Evolutionary conservation across 768 basidiomycete genomes (phyloP), one percentile per base, ranked within the genome.

Genomic region (Polyporus arcularius): DNA sequence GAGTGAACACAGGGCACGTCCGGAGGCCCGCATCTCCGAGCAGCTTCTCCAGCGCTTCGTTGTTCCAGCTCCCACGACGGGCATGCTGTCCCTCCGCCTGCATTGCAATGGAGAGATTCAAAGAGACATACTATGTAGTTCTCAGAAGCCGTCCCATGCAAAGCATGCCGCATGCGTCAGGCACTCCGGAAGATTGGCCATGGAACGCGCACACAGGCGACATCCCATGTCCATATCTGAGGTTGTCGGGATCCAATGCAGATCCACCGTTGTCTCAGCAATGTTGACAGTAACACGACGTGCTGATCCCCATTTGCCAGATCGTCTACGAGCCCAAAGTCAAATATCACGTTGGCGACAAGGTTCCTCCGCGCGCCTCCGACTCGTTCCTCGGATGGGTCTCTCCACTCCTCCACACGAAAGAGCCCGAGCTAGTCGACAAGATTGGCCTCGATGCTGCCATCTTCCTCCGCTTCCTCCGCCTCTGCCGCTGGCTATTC

Each of bases 361-460:
- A 92, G 72, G 77, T 81, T 30, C 92, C 91, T 32, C 92, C 92
- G 7, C 84, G 85, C 26, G 91, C 96, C 72, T 87, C 87, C 41
- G 87, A 90, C 72, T 87, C 89, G 1, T 72, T 96, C 48, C 84
- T 94, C 50, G 92, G 93, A 63, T 99, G 96, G 96, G 77, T 98
- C 0, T 87, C 89, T 8, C 95, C 95, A 0, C 83, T 98, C 42
- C 69, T 93, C 39, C 84, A 86, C 63, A 87, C 90, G 28, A 89
- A 88, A 69, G 95, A 98, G 71, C 87, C 91, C n/a, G 90, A 94
- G 63, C 85, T 97, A 38, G 78, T 96, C 31, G 87, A 91, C 66
- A 91, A 90, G 72, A 78, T 92, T 73, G 96, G 96, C 30, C 85
- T 97, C 10, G 97, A 99, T 70, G 96, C 96, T 0, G 92, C 95